Evolutionary conservation across 768 basidiomycete genomes (phyloP), one percentile per base, ranked within the genome.

Genomic region (Pulveroboletus sp.): DNA sequence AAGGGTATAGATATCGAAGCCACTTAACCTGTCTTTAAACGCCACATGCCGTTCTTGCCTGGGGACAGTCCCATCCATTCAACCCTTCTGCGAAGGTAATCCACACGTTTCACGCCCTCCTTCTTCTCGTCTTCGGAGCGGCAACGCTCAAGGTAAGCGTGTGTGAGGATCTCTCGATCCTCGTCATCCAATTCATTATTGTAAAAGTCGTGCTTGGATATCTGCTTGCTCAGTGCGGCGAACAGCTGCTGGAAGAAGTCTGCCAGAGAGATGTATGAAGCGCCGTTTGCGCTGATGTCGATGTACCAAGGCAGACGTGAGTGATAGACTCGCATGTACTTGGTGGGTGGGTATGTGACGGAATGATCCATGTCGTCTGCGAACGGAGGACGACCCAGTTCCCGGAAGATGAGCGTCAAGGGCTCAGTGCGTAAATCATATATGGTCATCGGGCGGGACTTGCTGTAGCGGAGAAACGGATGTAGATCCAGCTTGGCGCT

Each of bases 301-400:
- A 87, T 75, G 64, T 78, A 83, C 85, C 85, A 87, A 1, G 85
- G 85, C 1, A 83, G 66, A 30, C 71, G 68, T 0, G 76, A 65
- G 63, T 83, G 81, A 57, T 73, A 80, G 43, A 86, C 58, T 12
- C 81, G 79, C 70, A 86, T 75, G 48, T 64, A 65, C 6, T 67
- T 58, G 0, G 76, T 67, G 2, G 80, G 72, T 1, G 82, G 82
- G 34, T 71, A 69, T 13, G 78, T 78, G 20, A 76, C 78, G 44
- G 79, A 72, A 37, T 79, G 80, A 12, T 73, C 69, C 54, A 83
- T 73, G 58, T 86, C 82, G 43, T 72, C 72, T 5, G 62, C 52
- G 51, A 76, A 78, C 29, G 70, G 71, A 1, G 58, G 63, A 4
- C 78, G 75, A 8, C 65, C 53, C 20, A 83, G 63, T 17, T 65